These are phyloP conservation scores for Hericium erinaceus DNA, from an alignment of 768 basidiomycete genomes.

Conservation along the genomic window DNA sequence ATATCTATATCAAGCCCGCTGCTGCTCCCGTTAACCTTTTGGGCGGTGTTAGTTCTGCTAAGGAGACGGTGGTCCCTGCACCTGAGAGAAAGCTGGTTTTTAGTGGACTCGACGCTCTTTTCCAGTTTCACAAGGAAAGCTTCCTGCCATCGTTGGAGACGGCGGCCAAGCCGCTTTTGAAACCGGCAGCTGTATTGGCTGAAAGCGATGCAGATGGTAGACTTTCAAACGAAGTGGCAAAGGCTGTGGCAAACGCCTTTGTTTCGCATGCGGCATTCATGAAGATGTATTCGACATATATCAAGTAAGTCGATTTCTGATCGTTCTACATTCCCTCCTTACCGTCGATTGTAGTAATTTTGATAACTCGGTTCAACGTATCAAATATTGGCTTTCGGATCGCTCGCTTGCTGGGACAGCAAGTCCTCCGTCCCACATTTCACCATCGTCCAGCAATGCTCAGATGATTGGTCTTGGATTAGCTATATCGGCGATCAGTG, in stretches of 20 bases:
- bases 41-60: constrained; percentile 58
- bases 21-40: constrained; percentile 59
- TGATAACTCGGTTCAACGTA: constrained; percentile 82
- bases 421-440: constrained; percentile 35
- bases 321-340: constrained; percentile 6
- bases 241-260: constrained; percentile 81
- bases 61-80: constrained; percentile 79
- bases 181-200: constrained; percentile 31
- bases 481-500: constrained; percentile 42
- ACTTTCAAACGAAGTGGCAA: constrained; percentile 65
- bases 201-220: constrained; percentile 63
- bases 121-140: constrained; percentile 86
- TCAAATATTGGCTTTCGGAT: constrained; percentile 77
- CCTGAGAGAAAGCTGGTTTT: constrained; percentile 89
- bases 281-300: constrained; percentile 97
- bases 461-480: constrained; percentile 58
- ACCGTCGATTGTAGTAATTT: constrained; percentile 57
- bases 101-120: constrained; percentile 79
- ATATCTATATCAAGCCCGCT: constrained; percentile 90
- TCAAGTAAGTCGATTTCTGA: constrained; percentile 58
- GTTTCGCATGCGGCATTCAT: constrained; percentile 93
- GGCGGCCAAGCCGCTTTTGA: constrained; percentile 63
- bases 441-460: constrained; percentile 51
- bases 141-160: constrained; percentile 86
- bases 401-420: constrained; percentile 30